Evolutionary conservation across 495 filamentous ascomycete species (phyloP).

Genomic region (Penicillium paradoxum): DNA sequence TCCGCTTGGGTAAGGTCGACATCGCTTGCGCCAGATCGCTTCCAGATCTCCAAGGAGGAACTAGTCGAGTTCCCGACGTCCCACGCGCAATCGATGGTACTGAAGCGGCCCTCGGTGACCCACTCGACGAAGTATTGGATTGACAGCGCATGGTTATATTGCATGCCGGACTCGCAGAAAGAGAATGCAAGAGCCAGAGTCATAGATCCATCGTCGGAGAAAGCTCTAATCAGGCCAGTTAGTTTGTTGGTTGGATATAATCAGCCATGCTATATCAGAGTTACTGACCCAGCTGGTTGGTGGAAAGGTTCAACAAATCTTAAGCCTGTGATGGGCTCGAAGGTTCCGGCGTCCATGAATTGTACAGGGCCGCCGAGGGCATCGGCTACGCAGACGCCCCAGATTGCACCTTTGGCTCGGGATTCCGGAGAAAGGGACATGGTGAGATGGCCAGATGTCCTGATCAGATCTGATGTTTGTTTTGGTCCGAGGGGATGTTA

Average conservation of each 20-base stretch:
- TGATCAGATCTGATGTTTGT: neutral
- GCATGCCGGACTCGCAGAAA: constrained; percentile 27
- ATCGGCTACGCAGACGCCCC: constrained; percentile 42
- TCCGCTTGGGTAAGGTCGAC: constrained; percentile 4
- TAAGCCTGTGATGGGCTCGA: constrained; percentile 31
- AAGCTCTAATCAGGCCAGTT: constrained; percentile 28
- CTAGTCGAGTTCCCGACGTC: constrained; percentile 39
- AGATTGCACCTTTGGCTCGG: constrained; percentile 38
- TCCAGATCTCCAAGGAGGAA: constrained; percentile 33
- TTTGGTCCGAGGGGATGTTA: too few relatives aligned
- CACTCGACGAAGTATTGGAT: constrained; percentile 37
- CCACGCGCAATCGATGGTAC: constrained; percentile 31
- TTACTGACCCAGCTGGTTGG: constrained; percentile 23
- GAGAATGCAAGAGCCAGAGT: constrained; percentile 42
- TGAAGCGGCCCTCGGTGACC: constrained; percentile 34
- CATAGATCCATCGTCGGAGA: constrained; percentile 47
- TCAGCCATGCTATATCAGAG: too few relatives aligned
- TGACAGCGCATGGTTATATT: constrained; percentile 26
- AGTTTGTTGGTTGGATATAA: too few relatives aligned
- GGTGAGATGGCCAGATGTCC: neutral
- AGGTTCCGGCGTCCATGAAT: constrained; percentile 34
- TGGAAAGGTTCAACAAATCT: constrained; percentile 16
- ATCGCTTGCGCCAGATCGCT: neutral
- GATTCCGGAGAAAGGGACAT: constrained; percentile 14
- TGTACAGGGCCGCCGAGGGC: constrained; percentile 47